Percentiles rank a stretch among this genome's conserved stretches.
Conservation (phyloP, 768 basidiomycete genomes). For the Piloderma croceum region DNA sequence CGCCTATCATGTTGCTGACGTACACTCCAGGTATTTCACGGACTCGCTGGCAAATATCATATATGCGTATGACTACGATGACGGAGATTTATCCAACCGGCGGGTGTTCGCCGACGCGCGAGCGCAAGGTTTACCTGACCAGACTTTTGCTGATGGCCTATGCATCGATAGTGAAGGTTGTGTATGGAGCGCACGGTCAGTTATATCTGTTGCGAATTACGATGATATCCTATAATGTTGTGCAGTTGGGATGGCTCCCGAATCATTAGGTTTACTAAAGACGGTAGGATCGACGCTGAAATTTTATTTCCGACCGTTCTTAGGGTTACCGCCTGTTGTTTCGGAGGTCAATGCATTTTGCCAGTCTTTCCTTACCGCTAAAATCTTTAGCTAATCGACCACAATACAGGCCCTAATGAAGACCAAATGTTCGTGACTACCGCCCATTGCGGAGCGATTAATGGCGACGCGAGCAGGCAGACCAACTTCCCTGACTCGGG, state of each 20-base stretch:
- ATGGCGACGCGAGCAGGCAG: conserved; percentile 45
- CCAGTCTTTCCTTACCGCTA: conserved; percentile 1
- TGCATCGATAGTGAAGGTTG: conserved; percentile 60
- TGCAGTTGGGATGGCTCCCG: conserved; percentile 60
- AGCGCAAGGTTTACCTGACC: conserved; percentile 43
- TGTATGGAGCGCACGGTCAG: conserved; percentile 59
- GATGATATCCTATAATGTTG: conserved; percentile 10
- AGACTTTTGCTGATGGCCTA: conserved; percentile 59
- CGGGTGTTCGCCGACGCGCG: conserved; percentile 54
- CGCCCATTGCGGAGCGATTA: conserved; percentile 52
- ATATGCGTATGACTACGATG: conserved; percentile 59
- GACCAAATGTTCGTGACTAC: conserved; percentile 63
- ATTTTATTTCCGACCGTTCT: conserved; percentile 56
- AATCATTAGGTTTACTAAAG: conserved; percentile 47
- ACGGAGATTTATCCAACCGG: conserved; percentile 44
- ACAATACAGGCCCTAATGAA: conserved; percentile 45
- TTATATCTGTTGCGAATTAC: conserved; percentile 12
- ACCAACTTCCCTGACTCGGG: conserved; percentile 50
- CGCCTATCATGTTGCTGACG: conserved; percentile 3
- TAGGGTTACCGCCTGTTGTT: conserved; percentile 63
- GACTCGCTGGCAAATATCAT: conserved; percentile 63
- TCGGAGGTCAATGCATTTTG: conserved; percentile 44
- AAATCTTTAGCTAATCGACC: conserved; percentile 5
- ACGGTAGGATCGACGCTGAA: conserved; percentile 52
- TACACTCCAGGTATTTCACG: conserved; percentile 54